phyloP scores from a whole-genome alignment of 768 basidiomycete genomes.

The Leccinellum luteum region DNA sequence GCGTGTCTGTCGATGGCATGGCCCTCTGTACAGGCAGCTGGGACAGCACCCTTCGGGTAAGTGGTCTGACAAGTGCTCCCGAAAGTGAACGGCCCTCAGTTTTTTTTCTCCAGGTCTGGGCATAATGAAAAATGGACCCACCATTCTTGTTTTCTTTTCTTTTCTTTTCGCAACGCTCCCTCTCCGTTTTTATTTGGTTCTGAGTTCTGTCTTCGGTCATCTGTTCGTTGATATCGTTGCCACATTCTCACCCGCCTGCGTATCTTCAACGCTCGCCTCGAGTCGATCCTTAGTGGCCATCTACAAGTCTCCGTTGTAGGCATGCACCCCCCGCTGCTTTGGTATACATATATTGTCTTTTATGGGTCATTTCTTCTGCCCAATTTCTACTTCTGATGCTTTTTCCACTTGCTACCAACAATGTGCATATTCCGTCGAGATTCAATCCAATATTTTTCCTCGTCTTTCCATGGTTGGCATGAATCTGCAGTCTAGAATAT shows the following conservation, averaged over 20 bases:
- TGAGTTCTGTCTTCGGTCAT: constrained; percentile 22
- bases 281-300: constrained; percentile 61
- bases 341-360: constrained; percentile 37
- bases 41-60: constrained; percentile 94
- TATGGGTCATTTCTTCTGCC: constrained; percentile 32
- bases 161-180: constrained; percentile 16
- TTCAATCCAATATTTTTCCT: constrained; percentile 34
- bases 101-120: constrained; percentile 66
- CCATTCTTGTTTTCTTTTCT: constrained; percentile 21
- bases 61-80: constrained; percentile 24
- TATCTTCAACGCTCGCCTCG: constrained; percentile 46
- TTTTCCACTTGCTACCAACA: constrained; percentile 36
- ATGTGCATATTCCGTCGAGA: constrained; percentile 45
- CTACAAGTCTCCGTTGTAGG: constrained; percentile 34
- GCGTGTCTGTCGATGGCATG: constrained; percentile 95
- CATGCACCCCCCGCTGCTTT: constrained; percentile 34
- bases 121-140: constrained; percentile 46
- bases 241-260: constrained; percentile 54
- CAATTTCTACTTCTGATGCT: constrained; percentile 34
- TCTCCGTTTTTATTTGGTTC: constrained; percentile 22
- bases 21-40: constrained; percentile 98
- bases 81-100: constrained; percentile 11
- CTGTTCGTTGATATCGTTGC: constrained; percentile 51
- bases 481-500: background rate
- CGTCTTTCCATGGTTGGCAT: background rate